Percentiles rank a stretch among this genome's conserved stretches.
These are phyloP conservation scores for Coemansia sp. DNA, from an alignment of 192 early-diverging fungal genomes.

Conservation along the genomic window DNA sequence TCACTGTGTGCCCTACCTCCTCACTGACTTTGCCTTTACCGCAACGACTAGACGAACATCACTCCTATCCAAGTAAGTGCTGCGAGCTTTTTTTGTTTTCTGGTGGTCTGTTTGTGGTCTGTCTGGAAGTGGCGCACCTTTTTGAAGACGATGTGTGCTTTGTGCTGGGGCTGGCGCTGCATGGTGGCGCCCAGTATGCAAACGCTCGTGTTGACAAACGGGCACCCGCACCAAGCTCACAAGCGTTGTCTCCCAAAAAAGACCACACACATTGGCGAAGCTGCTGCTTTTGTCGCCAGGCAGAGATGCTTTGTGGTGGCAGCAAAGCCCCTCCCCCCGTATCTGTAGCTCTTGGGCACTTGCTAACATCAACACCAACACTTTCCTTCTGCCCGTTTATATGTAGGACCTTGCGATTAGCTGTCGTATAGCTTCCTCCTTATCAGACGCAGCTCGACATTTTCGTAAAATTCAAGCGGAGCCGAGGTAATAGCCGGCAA, in stretches of 20 bases:
- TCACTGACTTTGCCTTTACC: not conserved
- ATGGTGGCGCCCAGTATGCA: not conserved
- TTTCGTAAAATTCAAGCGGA: not conserved
- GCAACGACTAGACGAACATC: not conserved
- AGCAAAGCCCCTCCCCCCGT: conserved; percentile 4
- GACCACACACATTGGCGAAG: not conserved
- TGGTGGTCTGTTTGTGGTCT: not conserved
- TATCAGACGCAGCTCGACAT: not conserved
- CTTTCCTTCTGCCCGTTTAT: not conserved
- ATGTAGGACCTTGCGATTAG: not conserved
- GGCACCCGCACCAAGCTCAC: not conserved
- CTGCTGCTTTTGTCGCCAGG: not conserved
- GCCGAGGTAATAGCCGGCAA: not conserved
- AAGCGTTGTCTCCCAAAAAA: conserved; percentile 7
- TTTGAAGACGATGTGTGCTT: not conserved
- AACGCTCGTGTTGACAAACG: conserved; percentile 7
- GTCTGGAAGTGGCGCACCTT: conserved; percentile 9
- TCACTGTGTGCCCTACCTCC: not conserved
- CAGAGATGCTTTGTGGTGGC: not conserved
- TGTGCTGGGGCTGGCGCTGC: not conserved
- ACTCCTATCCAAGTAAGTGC: conserved; percentile 7
- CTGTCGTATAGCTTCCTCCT: not conserved
- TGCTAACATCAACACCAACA: not conserved
- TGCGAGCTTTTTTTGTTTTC: no score
- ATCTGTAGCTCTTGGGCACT: not conserved